Base-by-base conservation (phyloP, 495 filamentous ascomycete genomes). In the Xylaria bambusicola region DNA sequence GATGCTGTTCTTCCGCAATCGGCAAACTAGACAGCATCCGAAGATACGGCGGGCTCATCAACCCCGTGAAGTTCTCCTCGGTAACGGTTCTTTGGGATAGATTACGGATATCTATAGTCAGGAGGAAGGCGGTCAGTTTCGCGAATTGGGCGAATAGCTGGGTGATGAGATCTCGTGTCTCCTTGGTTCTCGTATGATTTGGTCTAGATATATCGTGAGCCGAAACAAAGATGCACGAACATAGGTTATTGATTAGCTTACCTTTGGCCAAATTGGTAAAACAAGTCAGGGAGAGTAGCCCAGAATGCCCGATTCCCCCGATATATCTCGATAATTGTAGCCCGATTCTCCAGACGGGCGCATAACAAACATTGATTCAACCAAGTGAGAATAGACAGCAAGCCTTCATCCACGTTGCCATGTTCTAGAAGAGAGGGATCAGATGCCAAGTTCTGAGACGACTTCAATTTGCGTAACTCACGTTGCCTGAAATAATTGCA, bases 351-450 rank as follows among this genome's bases (percentile, higher is more conserved):
- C 9, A 52, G 52, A 23, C 65, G 61, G 20, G 71, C 65, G 47
- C 65, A 76, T 24, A 15, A 35, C 36, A 82, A 40, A 56, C 73
- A 82, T 23, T 53, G 63, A 13, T 76, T 70, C 12, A 83, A 69
- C 79, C 80, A 84, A 1, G 67, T 60, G 6, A 68, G 63, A 6
- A 83, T 31, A 41, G 64, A 62, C 18, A 65, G 66, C 46, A 78
- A 63, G 7, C 73, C 72, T 13, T 72, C 70, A 4, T 76, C 72
- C 45, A 77, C 74, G 60, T 63, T 51, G n/a, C 58, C 33, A n/a
- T 56, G 58, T 52, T 80, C 71, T 79, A 59, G 29, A 31, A 27
- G 20, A 15, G 44, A 17, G 27, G 18, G 20, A 49, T 66, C 47
- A 56, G 53, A 61, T 54, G 48, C 41, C 54, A 53, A 23, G 66